Evolutionary conservation across 1,139 yeast genomes (phyloP), one percentile per base, ranked within the genome.

Genomic region (Maudiozyma humilis): DNA sequence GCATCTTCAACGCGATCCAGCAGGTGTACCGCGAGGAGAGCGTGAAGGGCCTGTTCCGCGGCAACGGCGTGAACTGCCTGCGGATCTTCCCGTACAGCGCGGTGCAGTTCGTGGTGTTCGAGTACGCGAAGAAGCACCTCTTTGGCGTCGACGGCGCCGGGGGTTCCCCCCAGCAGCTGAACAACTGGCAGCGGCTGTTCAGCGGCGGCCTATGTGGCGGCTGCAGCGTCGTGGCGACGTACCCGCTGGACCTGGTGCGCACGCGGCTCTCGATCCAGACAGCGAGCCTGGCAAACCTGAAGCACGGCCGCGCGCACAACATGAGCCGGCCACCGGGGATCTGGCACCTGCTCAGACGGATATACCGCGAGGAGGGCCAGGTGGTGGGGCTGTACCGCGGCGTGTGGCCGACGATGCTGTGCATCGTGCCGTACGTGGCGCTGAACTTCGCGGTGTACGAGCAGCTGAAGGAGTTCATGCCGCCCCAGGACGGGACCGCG

Each of bases 351-450:
- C 64, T 84, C 44, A 56, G 55, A 34, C 70, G 72, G 20, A 87
- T 88, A 17, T 84, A 82, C 63, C 56, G 57, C 13, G 73, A 72
- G 15, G 98, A 91, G 65, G 97, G 98, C 25, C 96, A 96, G 0
- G 30, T 86, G 5, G 50, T 63, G 4, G 95, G 91, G 0, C 69
- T 89, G 16, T 91, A 86, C 60, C 72, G 91, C 44, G 98, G 98
- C 3, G 70, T 89, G 8, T 70, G 82, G 48, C 96, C 97, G 5
- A 89, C 98, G 0, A 78, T 89, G 2, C 65, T 86, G 51, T 97
- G 97, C 1, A 96, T 91, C 13, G 96, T 96, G 1, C 97, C 98
- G 1, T 91, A 89, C 57, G 96, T 87, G 36, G 96, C 96, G 3
- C 73, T 91, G 44, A 91, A 89, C 64, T 91, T 91, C 63, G 84